These are phyloP conservation scores for Cicer yamashitae DNA, from an alignment of 306 rosid species.

Conservation along the genomic window DNA sequence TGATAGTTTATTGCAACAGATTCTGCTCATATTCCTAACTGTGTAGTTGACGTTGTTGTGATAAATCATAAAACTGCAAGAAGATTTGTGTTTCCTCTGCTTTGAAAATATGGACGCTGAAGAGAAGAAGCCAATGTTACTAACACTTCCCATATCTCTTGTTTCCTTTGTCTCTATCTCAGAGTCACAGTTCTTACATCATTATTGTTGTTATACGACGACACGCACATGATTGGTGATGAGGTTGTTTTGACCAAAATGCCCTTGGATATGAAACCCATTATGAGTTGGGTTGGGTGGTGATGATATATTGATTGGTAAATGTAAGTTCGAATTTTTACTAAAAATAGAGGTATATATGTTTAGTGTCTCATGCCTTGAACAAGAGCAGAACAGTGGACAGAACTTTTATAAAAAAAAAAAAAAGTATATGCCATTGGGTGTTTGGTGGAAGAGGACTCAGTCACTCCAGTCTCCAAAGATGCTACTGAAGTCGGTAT, in stretches of 20 bases:
- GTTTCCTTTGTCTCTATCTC: not conserved
- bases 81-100: conserved; percentile 36
- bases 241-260: conserved; percentile 44
- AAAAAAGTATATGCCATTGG: too few relatives aligned
- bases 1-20: conserved; percentile 55
- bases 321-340: too few relatives aligned
- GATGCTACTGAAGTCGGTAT: not conserved
- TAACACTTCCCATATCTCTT: conserved; percentile 52
- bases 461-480: not conserved
- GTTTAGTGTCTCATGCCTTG: too few relatives aligned
- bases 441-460: not conserved
- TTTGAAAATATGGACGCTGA: conserved; percentile 46
- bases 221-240: not conserved
- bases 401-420: too few relatives aligned
- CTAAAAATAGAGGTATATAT: too few relatives aligned
- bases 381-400: too few relatives aligned
- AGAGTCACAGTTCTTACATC: not conserved
- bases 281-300: too few relatives aligned
- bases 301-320: too few relatives aligned
- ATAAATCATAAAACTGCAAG: conserved; percentile 42
- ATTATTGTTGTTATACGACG: not conserved
- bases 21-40: conserved; percentile 38
- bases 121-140: conserved; percentile 50
- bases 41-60: conserved; percentile 29
- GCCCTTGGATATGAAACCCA: conserved; percentile 33